These are phyloP conservation scores for Filosporella fistucella DNA, from an alignment of 495 filamentous ascomycete genomes.

Conservation along the genomic window DNA sequence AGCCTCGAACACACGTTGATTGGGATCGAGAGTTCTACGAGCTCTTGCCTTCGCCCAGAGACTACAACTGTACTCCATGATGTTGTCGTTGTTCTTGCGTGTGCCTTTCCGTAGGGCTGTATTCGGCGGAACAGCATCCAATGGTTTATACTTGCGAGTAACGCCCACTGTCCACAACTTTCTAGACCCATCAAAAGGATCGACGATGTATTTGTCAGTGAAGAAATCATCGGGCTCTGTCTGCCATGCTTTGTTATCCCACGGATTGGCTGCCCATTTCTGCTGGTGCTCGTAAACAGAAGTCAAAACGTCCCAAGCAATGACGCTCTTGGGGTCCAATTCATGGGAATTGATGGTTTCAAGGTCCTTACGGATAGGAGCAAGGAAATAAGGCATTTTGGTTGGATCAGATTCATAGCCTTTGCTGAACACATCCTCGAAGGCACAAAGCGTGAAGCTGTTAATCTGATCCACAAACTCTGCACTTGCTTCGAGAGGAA, in stretches of 20 bases:
- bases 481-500: constrained; percentile 34
- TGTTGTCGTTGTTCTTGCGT: constrained; percentile 47
- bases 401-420: constrained; percentile 57
- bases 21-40: constrained; percentile 40
- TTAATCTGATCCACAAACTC: constrained; percentile 49
- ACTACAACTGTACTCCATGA: constrained; percentile 61
- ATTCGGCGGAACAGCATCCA: constrained; percentile 49
- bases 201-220: constrained; percentile 61
- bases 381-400: constrained; percentile 82
- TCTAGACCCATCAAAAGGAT: constrained; percentile 68
- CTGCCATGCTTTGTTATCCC: constrained; percentile 19
- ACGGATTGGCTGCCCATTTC: constrained; percentile 47
- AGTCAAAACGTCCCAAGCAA: constrained; percentile 64
- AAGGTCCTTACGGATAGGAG: no score
- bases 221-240: constrained; percentile 48
- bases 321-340: constrained; percentile 29
- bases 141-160: constrained; percentile 28
- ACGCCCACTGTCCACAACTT: constrained; percentile 49
- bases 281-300: constrained; percentile 42
- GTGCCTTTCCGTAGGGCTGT: constrained; percentile 35
- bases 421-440: constrained; percentile 89
- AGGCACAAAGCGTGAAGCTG: constrained; percentile 68
- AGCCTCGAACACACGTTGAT: constrained; percentile 76
- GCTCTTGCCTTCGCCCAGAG: constrained; percentile 49
- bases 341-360: constrained; percentile 27